Evolutionary conservation across 345 rosid genomes (phyloP).

Genomic region (Isatis tinctoria): DNA sequence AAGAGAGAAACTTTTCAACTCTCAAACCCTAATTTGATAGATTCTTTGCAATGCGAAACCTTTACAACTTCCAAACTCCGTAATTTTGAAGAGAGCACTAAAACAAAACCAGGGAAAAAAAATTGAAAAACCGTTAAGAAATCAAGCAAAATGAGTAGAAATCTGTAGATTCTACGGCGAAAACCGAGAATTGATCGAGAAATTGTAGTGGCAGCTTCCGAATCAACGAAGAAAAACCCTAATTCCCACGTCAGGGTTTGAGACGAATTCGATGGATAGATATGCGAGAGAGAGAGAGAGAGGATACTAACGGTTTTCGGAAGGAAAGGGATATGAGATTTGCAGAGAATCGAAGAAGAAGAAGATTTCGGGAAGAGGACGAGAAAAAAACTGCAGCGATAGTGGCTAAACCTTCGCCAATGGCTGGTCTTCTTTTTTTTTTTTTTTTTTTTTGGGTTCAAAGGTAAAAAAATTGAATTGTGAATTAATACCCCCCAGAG

Average conservation of each 20-base stretch:
- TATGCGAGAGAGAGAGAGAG: background rate
- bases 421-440: conserved; percentile 17
- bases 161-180: background rate
- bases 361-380: conserved; percentile 5
- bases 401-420: conserved; percentile 34
- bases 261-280: background rate
- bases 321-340: background rate
- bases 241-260: conserved; percentile 28
- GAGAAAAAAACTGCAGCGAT: conserved; percentile 15
- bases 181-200: background rate
- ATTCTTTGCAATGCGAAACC: background rate
- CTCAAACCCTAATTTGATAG: background rate
- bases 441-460: background rate
- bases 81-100: background rate
- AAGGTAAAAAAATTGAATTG: conserved; percentile 13
- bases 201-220: background rate
- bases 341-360: background rate
- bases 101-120: background rate
- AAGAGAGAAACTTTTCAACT: background rate
- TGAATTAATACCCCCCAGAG: background rate
- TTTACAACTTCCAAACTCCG: background rate
- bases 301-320: background rate
- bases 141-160: background rate
- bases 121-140: background rate
- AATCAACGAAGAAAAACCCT: conserved; percentile 24